Conservation (phyloP, 1,284 basidiomycete species). For the Volvariella surrecta region DNA sequence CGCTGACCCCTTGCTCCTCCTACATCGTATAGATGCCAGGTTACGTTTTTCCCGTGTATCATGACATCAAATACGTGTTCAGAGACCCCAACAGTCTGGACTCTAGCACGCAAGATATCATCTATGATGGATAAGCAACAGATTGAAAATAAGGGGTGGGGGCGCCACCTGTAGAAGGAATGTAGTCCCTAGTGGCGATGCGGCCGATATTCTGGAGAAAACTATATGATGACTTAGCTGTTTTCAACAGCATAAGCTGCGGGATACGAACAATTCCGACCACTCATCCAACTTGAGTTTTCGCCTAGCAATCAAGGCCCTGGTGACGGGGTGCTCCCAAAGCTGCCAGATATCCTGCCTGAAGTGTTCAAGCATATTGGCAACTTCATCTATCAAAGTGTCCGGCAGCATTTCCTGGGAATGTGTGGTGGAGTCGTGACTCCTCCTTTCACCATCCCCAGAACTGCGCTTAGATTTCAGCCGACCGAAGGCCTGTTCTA, state of each 20-base stretch:
- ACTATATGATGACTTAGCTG: slow-evolving; percentile 26
- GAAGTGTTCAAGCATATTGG: slow-evolving; percentile 43
- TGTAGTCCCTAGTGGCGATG: slow-evolving; percentile 55
- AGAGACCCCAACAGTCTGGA: slow-evolving; percentile 78
- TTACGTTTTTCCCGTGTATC: slow-evolving; percentile 64
- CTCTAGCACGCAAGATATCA: slow-evolving; percentile 75
- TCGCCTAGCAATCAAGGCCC: slow-evolving; percentile 54
- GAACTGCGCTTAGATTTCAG: slow-evolving; percentile 21
- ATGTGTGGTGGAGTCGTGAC: slow-evolving; percentile 15
- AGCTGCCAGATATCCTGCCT: slow-evolving; percentile 58
- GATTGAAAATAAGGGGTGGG: slow-evolving; percentile 2
- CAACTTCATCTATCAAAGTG: slow-evolving; percentile 50
- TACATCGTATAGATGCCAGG: slow-evolving; percentile 77
- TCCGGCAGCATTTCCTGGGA: slow-evolving; percentile 33
- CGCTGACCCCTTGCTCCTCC: slow-evolving; percentile 79
- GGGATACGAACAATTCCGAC: slow-evolving; percentile 65
- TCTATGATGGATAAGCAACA: slow-evolving; percentile 30
- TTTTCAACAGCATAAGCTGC: slow-evolving; percentile 10
- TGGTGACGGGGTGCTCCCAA: slow-evolving; percentile 64
- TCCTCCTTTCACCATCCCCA: slow-evolving; percentile 23
- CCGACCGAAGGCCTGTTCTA: slow-evolving; percentile 38
- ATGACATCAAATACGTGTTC: slow-evolving; percentile 71
- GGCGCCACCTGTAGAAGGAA: slow-evolving; percentile 58
- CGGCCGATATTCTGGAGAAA: slow-evolving; percentile 67
- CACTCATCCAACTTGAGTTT: slow-evolving; percentile 74